Percentiles rank a stretch among this genome's conserved stretches.
Conservation (phyloP, 306 rosid genomes). For the Trifolium subterraneum region DNA sequence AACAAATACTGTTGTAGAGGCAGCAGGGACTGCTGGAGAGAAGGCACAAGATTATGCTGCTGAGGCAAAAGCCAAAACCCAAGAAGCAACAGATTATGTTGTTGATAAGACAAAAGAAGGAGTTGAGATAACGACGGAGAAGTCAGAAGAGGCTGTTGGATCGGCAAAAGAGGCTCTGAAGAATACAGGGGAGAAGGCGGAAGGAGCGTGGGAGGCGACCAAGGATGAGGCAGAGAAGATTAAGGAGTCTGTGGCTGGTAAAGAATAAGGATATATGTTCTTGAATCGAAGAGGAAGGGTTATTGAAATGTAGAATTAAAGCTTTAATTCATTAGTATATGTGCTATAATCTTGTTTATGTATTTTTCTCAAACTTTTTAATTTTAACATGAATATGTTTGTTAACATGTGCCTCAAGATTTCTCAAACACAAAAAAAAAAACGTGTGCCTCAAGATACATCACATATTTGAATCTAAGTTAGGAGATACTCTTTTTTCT, state of each 20-base stretch:
- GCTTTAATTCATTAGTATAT: not conserved
- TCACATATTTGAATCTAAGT: too few species aligned
- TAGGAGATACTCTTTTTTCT: too few species aligned
- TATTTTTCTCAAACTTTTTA: too few species aligned
- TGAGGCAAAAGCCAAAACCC: slow-evolving; percentile 38
- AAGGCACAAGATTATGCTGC: slow-evolving; percentile 37
- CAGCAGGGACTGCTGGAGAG: slow-evolving; percentile 25
- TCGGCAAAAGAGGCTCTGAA: slow-evolving; percentile 38
- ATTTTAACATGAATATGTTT: not conserved
- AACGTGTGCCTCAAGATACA: too few species aligned
- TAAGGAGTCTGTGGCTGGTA: slow-evolving; percentile 64
- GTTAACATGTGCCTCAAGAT: not conserved
- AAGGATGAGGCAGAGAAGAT: slow-evolving; percentile 59
- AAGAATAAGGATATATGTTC: slow-evolving; percentile 7
- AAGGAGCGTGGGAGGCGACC: slow-evolving; percentile 45
- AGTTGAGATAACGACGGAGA: slow-evolving; percentile 40
- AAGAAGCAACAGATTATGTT: slow-evolving; percentile 23
- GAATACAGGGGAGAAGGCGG: slow-evolving; percentile 49
- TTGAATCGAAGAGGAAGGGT: not conserved
- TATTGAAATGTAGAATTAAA: not conserved
- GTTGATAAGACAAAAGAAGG: slow-evolving; percentile 43
- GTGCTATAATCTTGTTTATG: too few species aligned
- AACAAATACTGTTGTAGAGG: slow-evolving; percentile 19
- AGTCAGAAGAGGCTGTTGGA: slow-evolving; percentile 35
- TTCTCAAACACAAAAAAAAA: too few species aligned